Percentiles rank a stretch among this genome's conserved stretches.
These are phyloP conservation scores for Silene noctiflora DNA, from an alignment of 179 eudicot species.

Conservation along the genomic window DNA sequence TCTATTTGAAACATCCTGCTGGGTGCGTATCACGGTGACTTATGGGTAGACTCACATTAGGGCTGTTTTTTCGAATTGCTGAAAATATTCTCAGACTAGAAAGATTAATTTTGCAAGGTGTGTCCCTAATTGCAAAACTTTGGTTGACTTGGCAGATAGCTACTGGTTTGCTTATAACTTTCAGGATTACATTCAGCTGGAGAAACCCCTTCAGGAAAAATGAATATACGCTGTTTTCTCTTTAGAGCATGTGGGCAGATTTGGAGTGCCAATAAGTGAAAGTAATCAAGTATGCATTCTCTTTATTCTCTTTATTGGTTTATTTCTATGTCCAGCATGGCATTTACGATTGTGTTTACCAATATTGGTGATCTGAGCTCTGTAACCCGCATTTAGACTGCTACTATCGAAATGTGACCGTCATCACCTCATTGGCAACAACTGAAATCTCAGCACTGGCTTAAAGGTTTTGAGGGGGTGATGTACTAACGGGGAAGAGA, in stretches of 20 bases:
- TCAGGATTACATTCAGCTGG: slow-evolving; percentile 8
- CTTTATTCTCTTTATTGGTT: background rate
- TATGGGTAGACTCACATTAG: background rate
- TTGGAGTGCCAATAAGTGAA: background rate
- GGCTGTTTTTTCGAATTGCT: background rate
- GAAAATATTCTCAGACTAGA: background rate
- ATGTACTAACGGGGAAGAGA: background rate
- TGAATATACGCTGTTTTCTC: background rate
- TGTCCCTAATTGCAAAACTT: background rate
- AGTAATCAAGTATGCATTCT: slow-evolving; percentile 11
- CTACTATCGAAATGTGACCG: background rate
- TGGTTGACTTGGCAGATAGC: background rate
- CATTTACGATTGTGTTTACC: background rate
- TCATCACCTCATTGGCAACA: background rate
- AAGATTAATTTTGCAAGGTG: background rate
- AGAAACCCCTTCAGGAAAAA: background rate
- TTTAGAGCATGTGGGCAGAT: background rate
- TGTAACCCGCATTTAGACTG: background rate
- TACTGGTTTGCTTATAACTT: slow-evolving; percentile 3
- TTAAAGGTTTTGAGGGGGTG: background rate
- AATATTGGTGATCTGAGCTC: background rate
- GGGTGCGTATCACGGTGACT: background rate
- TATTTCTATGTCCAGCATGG: background rate
- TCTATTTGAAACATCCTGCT: background rate
- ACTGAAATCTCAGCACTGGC: background rate